A percentile compares a stretch with the other conserved stretches of the same genome.
phyloP scores from a whole-genome alignment of 129 eudicot genomes.

The Centaurea solstitialis region DNA sequence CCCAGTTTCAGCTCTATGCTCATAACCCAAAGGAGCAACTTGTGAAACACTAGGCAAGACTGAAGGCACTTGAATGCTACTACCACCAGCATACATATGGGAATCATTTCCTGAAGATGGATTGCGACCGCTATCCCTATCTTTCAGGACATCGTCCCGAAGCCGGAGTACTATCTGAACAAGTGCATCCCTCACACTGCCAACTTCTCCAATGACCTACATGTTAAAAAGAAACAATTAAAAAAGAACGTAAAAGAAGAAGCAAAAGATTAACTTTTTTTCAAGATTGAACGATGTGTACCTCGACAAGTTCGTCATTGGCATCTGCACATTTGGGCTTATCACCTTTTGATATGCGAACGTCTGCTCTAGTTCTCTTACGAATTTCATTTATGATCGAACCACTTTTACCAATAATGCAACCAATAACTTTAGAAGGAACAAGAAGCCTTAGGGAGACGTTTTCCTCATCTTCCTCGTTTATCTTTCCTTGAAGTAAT shows the following conservation, averaged over 20 bases:
- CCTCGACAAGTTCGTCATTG: conserved; percentile 88
- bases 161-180: conserved; percentile 89
- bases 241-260: neutral
- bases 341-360: conserved; percentile 86
- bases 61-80: conserved; percentile 56
- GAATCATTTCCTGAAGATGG: conserved; percentile 60
- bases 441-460: conserved; percentile 72
- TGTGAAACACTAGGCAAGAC: conserved; percentile 51
- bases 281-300: conserved; percentile 16
- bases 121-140: conserved; percentile 53
- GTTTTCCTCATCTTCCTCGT: conserved; percentile 69
- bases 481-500: conserved; percentile 88
- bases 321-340: conserved; percentile 76
- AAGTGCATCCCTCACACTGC: conserved; percentile 91
- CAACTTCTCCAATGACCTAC: conserved; percentile 81
- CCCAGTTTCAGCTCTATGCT: conserved; percentile 66
- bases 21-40: conserved; percentile 59
- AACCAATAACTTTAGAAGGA: conserved; percentile 87
- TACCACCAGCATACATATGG: conserved; percentile 51
- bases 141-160: conserved; percentile 79
- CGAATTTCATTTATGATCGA: conserved; percentile 92
- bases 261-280: neutral
- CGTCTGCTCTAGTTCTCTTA: conserved; percentile 84
- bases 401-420: conserved; percentile 94
- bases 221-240: conserved; percentile 8